Evolutionary conservation across 2,329 filamentous ascomycete genomes (phyloP), one percentile per base, ranked within the genome.

Genomic region (Colletotrichum orchidophilum): DNA sequence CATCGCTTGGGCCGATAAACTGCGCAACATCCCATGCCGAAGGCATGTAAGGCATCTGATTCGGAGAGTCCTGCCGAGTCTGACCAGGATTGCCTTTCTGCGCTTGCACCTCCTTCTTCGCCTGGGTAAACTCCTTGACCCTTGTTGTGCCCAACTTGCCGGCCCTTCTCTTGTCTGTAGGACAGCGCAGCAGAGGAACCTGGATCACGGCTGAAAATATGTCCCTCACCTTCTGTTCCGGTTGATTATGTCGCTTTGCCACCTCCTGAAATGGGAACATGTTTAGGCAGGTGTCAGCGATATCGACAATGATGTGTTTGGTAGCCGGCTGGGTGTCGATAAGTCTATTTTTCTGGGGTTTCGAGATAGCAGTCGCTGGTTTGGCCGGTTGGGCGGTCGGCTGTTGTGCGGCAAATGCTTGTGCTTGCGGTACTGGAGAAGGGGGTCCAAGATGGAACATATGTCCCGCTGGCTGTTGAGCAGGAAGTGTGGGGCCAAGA

Each of bases 191-290:
- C 46, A 87, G 77, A 1, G 85, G 85, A 5, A 87, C 79, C 71
- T 86, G 83, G 13, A 87, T 82, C 62, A 87, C 82, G 60, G 84
- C 85, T 0, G 81, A 80, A 68, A 87, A 87, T 18, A 85, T 81
- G 33, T 87, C 85, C 63, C 80, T 80, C 9, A 87, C 83, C 72
- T 83, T 85, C 46, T 82, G 80, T 9, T 83, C 78, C 0, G 83
- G 73, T 13, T 82, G 77, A 15, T 80, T 79, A 72, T 87, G 85
- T 24, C 85, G 80, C 63, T 80, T 79, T 2, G 85, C 85, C 4
- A 87, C 80, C 35, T 81, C 80, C 4, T 80, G 80, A 61, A 85
- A 86, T 4, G 85, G 85, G 61, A 87, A 86, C 3, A 77, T 77
- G 59, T 81, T 80, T 74, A 85, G 81, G 53, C 83, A 83, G 0